These are phyloP conservation scores for Aphanomyces cochlioides DNA, from an alignment of 352 stramenopile genomes.

Conservation along the genomic window DNA sequence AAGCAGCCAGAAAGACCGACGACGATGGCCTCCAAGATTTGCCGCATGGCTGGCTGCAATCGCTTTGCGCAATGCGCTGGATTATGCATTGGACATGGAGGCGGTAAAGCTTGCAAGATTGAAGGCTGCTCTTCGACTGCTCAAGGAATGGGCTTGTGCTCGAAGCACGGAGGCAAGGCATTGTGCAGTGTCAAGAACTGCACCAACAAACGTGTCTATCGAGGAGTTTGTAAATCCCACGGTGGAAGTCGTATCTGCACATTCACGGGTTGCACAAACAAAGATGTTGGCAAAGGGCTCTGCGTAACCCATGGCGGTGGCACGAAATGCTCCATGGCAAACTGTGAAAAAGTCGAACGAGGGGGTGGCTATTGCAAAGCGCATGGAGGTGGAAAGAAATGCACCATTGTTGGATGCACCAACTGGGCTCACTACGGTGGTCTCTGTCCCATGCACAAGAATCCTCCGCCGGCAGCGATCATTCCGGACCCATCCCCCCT, in stretches of 20 bases:
- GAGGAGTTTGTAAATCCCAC: conserved; percentile 24
- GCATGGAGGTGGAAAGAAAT: conserved; percentile 18
- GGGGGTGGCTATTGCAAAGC: conserved; percentile 39
- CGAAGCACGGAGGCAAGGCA: conserved; percentile 72
- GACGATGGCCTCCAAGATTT: conserved; percentile 13
- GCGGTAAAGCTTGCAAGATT: conserved; percentile 71
- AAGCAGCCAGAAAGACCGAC: neutral
- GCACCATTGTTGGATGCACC: neutral
- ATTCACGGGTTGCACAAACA: conserved; percentile 48
- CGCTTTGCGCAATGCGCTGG: conserved; percentile 33
- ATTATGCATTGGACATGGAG: conserved; percentile 79
- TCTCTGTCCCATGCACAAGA: conserved; percentile 58
- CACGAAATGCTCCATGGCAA: conserved; percentile 61
- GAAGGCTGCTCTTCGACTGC: conserved; percentile 69
- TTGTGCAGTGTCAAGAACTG: conserved; percentile 73
- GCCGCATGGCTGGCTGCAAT: neutral
- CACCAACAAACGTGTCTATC: conserved; percentile 43
- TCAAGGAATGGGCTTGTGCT: conserved; percentile 75
- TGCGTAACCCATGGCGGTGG: conserved; percentile 69
- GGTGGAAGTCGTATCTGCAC: conserved; percentile 52
- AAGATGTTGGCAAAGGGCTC: conserved; percentile 58
- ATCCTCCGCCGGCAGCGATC: conserved; percentile 15
- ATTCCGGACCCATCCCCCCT: conserved; percentile 2
- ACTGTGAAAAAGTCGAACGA: conserved; percentile 74
- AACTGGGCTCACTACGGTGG: conserved; percentile 71